Evolutionary conservation across 768 basidiomycete genomes (phyloP), one percentile per base, ranked within the genome.

Genomic region (Panaeolus cyanescens): DNA sequence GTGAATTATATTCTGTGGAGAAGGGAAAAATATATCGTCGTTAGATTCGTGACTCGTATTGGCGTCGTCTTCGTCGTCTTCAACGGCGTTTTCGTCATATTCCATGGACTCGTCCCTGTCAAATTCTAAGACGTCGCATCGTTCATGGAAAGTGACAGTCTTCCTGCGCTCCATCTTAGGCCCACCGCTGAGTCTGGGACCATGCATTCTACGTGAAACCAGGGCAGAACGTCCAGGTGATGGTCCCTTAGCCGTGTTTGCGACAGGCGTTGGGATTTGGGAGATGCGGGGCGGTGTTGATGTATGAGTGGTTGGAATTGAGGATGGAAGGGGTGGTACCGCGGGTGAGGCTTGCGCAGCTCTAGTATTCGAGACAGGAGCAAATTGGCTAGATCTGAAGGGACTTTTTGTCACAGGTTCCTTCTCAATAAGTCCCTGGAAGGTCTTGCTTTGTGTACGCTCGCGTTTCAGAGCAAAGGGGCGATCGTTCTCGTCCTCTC

Each of bases 321-420:
- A 71, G 33, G 76, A 65, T 50, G 71, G 69, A 34, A 70, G 64
- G 32, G 68, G 65, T 28, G 62, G 69, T 20, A 68, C 32, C 5
- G 67, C 58, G 36, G 67, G 66, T 2, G 45, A 25, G 17, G 22
- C 4, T 28, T 28, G 45, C 12, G 45, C 25, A 3, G 45, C 45
- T 13, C 45, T 50, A 13, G 45, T 28, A 28, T 50, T 50, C 9
- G 45, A 50, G 25, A 50, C 45, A 50, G 45, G 45, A 28, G 45
- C 45, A 30, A 50, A 50, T 60, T 74, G 77, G 28, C 59, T 65
- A 15, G 60, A 33, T 63, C 78, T 85, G 78, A 95, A 95, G 20
- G 93, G 92, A 67, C 91, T 93, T 78, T 89, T 92, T 28, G 87
- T 85, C 28, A 95, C 92, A 7, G 88, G 88, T 69, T 92, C 91